A percentile compares a stretch with the other conserved stretches of the same genome.
Evolutionary conservation across 116 monocot species (phyloP).

Genomic region (Posidonia oceanica): DNA sequence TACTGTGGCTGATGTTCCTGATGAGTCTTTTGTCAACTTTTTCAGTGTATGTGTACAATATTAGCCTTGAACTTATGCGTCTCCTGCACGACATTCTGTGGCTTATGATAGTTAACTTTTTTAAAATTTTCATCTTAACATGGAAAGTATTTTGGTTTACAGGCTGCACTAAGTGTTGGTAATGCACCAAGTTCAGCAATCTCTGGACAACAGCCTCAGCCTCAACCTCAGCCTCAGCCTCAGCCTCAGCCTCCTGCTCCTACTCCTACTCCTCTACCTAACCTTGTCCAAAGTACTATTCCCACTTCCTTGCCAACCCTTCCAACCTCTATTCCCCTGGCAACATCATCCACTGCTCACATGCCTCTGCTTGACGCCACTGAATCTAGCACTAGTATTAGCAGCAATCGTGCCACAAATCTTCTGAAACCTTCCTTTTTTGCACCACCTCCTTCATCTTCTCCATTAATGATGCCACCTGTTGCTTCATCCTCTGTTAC

Average conservation of each 20-base stretch:
- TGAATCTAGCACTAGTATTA: slow-evolving; percentile 15
- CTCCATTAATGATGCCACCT: slow-evolving; percentile 34
- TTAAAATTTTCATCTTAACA: not conserved
- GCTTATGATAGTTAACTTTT: not conserved
- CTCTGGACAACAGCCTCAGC: slow-evolving; percentile 29
- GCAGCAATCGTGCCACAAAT: slow-evolving; percentile 9
- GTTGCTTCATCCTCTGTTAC: slow-evolving; percentile 33
- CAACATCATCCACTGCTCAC: slow-evolving; percentile 23
- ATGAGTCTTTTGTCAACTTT: slow-evolving; percentile 60
- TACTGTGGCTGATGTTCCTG: slow-evolving; percentile 34
- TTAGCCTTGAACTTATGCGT: not conserved
- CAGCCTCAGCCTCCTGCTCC: slow-evolving; percentile 8
- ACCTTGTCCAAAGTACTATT: slow-evolving; percentile 20
- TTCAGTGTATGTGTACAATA: slow-evolving; percentile 42
- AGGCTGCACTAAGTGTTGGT: slow-evolving; percentile 51
- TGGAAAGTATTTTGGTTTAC: slow-evolving; percentile 9
- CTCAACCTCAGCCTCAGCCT: no score
- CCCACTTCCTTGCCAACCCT: slow-evolving; percentile 16
- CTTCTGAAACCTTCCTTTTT: slow-evolving; percentile 83
- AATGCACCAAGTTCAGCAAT: slow-evolving; percentile 24
- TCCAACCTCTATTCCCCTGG: slow-evolving; percentile 20
- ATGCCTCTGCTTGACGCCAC: slow-evolving; percentile 20
- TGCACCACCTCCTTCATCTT: slow-evolving; percentile 31
- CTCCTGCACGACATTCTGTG: not conserved
- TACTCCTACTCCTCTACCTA: slow-evolving; percentile 19